A percentile compares a stretch with the other conserved stretches of the same genome.
Conservation (phyloP, 2,329 filamentous ascomycete species). For the Fusarium vanettenii region DNA sequence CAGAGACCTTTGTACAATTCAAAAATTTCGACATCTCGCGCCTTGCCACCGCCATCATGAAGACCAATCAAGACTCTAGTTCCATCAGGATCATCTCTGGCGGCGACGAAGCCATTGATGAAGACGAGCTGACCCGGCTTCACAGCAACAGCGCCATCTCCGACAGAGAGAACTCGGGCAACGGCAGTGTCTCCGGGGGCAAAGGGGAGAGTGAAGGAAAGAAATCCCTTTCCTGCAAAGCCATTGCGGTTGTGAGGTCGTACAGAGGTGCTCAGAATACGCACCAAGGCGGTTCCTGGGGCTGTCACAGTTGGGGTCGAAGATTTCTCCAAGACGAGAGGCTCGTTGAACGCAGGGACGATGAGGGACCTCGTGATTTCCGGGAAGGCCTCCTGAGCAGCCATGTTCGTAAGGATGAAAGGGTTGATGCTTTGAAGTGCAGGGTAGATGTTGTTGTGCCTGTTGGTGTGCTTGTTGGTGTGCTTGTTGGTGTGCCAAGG, state of each 20-base stretch:
- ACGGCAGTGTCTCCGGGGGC: constrained; percentile 1
- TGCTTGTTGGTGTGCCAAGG: too few relatives aligned
- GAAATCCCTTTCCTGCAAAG: constrained; percentile 19
- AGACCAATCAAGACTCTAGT: constrained; percentile 21
- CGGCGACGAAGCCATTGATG: constrained; percentile 17
- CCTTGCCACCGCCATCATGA: constrained; percentile 10
- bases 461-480: too few relatives aligned
- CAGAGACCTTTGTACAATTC: constrained; percentile 26
- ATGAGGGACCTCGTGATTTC: constrained; percentile 9
- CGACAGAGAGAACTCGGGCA: constrained; percentile 21
- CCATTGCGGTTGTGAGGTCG: constrained; percentile 21
- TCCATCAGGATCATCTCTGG: constrained; percentile 16
- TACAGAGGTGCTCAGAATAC: constrained; percentile 22
- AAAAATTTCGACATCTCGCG: constrained; percentile 17
- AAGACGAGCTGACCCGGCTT: constrained; percentile 28
- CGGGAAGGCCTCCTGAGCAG: neutral
- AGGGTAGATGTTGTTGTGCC: neutral
- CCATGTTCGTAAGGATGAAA: constrained; percentile 1
- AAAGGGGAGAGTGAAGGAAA: constrained; percentile 12
- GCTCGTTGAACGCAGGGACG: constrained; percentile 23
- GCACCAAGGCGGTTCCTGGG: constrained; percentile 21
- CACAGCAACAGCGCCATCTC: constrained; percentile 12
- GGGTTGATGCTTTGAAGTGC: neutral
- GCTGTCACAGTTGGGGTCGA: neutral
- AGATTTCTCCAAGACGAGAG: constrained; percentile 7